Conservation (phyloP, 1,139 yeast species). For the Hyphopichia fennica region DNA sequence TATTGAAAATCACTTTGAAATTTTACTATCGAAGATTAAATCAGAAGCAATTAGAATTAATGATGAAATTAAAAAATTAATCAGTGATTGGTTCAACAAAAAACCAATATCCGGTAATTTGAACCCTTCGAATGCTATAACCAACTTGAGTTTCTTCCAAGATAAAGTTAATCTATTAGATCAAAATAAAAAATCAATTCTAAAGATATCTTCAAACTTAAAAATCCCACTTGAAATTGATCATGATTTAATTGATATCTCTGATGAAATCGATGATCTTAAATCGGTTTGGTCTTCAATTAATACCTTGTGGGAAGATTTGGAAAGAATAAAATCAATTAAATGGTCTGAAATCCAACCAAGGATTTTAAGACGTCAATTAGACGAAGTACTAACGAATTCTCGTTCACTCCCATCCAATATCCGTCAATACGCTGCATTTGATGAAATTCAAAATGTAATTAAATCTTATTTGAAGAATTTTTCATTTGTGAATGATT, state of each 20-base stretch:
- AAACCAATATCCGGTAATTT: slow-evolving; percentile 37
- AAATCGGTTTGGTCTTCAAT: slow-evolving; percentile 68
- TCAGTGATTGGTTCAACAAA: slow-evolving; percentile 33
- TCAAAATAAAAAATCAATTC: slow-evolving; percentile 24
- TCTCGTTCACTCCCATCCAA: slow-evolving; percentile 58
- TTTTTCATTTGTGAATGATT: slow-evolving; percentile 42
- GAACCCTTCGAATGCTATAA: slow-evolving; percentile 53
- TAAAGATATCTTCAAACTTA: slow-evolving; percentile 43
- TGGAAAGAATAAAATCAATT: slow-evolving; percentile 42
- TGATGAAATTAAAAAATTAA: slow-evolving; percentile 24
- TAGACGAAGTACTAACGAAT: slow-evolving; percentile 51
- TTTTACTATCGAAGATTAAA: slow-evolving; percentile 42
- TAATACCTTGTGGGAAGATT: slow-evolving; percentile 52
- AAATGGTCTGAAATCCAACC: slow-evolving; percentile 57
- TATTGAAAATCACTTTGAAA: slow-evolving; percentile 45
- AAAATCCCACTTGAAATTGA: slow-evolving; percentile 32
- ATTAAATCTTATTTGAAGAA: slow-evolving; percentile 44
- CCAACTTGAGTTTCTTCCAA: slow-evolving; percentile 45
- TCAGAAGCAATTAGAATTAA: slow-evolving; percentile 41
- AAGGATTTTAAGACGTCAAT: slow-evolving; percentile 43
- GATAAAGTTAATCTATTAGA: slow-evolving; percentile 17
- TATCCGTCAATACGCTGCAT: slow-evolving; percentile 69
- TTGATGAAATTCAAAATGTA: slow-evolving; percentile 53
- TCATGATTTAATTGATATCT: slow-evolving; percentile 28
- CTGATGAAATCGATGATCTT: slow-evolving; percentile 58